Conservation (phyloP, 148 eudicot genomes). For the Fallopia convolvulus region DNA sequence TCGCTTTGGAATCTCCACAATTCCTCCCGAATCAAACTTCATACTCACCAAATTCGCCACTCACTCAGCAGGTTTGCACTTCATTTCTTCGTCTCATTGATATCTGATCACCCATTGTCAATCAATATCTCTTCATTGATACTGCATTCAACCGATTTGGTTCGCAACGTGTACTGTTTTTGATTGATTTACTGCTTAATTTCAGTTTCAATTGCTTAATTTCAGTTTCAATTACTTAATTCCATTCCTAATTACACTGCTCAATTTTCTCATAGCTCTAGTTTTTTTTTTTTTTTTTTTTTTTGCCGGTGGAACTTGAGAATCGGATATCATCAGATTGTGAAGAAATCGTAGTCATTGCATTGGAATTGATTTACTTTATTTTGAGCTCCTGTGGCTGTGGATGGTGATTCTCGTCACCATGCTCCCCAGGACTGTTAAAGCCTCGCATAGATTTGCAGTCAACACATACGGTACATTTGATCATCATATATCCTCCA, state of each 20-base stretch:
- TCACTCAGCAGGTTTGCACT: not conserved
- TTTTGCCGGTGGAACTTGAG: not conserved
- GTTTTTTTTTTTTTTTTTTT: not conserved
- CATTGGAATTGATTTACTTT: not conserved
- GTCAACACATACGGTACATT: not conserved
- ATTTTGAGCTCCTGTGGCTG: not conserved
- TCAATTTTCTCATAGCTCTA: not conserved
- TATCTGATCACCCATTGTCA: not conserved
- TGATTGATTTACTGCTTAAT: not conserved
- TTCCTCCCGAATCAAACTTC: not conserved
- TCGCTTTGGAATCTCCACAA: not conserved
- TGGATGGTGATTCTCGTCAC: not conserved
- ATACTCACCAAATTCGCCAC: not conserved
- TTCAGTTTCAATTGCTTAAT: no score
- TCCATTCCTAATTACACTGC: not conserved
- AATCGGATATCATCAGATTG: not conserved
- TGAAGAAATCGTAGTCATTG: not conserved
- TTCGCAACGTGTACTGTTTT: not conserved
- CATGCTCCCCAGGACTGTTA: not conserved
- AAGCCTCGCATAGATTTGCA: conserved; percentile 2
- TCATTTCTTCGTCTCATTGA: not conserved
- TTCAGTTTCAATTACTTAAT: not conserved
- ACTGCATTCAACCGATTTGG: not conserved
- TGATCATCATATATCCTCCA: not conserved
- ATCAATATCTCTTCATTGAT: not conserved